phyloP scores from a whole-genome alignment of 768 basidiomycete species.

The Punctularia strigosozonata region DNA sequence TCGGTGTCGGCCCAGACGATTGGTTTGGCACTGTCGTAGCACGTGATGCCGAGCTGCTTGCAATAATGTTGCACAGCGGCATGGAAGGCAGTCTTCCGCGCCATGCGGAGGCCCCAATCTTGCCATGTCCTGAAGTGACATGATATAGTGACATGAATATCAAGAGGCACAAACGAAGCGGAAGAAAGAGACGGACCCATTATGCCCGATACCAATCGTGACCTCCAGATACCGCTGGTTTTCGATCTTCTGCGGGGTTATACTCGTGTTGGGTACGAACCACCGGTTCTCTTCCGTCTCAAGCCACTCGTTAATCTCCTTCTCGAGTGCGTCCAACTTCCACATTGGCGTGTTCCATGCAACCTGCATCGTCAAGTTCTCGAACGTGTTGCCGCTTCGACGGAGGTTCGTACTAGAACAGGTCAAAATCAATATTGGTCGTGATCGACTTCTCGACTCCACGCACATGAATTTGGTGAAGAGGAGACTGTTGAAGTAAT shows the following conservation, averaged over 20 bases:
- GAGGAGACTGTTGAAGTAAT: slow-evolving; percentile 72
- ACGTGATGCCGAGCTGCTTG: slow-evolving; percentile 54
- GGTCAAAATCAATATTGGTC: background rate
- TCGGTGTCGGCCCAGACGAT: slow-evolving; percentile 30
- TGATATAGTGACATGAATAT: slow-evolving; percentile 5
- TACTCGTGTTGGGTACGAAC: slow-evolving; percentile 57
- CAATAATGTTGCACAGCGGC: slow-evolving; percentile 68
- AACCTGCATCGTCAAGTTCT: slow-evolving; percentile 56
- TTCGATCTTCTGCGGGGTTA: slow-evolving; percentile 51
- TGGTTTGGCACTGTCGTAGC: slow-evolving; percentile 49
- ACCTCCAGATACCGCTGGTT: slow-evolving; percentile 57
- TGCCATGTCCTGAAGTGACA: slow-evolving; percentile 39
- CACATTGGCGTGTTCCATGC: slow-evolving; percentile 65
- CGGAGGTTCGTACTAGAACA: slow-evolving; percentile 51
- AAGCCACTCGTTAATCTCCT: slow-evolving; percentile 62
- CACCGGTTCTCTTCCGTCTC: slow-evolving; percentile 70
- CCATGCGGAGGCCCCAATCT: slow-evolving; percentile 51
- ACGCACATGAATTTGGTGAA: slow-evolving; percentile 65
- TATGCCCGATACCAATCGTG: slow-evolving; percentile 52
- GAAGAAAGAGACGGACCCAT: slow-evolving; percentile 23
- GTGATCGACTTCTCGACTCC: background rate
- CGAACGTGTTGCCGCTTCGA: slow-evolving; percentile 64
- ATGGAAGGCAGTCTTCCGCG: slow-evolving; percentile 67
- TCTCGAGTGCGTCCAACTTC: slow-evolving; percentile 62
- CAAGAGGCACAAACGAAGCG: background rate